Percentiles rank a stretch among this genome's conserved stretches.
Conservation (phyloP, 148 eudicot species). For the Rheum nobile region DNA sequence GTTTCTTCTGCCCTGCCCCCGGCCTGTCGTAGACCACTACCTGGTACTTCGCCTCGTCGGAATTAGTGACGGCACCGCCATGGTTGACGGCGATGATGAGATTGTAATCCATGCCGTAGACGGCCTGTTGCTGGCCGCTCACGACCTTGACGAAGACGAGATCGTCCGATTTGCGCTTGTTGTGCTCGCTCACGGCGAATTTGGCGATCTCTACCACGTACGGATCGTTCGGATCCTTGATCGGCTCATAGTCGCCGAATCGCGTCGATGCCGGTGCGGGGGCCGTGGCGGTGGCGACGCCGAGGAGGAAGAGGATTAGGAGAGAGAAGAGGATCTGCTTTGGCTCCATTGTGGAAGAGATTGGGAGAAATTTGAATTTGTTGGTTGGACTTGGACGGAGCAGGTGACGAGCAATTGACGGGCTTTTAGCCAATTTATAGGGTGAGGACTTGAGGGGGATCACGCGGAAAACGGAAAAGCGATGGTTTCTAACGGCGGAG, state of each 20-base stretch:
- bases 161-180: constrained; percentile 14
- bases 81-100: constrained; percentile 29
- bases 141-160: constrained; percentile 14
- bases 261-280: not conserved
- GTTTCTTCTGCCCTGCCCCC: constrained; percentile 22
- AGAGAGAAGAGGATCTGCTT: not conserved
- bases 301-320: not conserved
- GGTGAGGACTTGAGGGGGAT: not conserved
- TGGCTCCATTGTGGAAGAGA: not conserved
- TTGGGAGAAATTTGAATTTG: not conserved
- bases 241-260: constrained; percentile 18
- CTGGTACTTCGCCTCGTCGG: constrained; percentile 12
- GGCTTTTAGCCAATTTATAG: not conserved
- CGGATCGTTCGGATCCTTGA: too few species aligned
- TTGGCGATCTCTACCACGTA: constrained; percentile 32
- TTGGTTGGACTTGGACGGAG: not conserved
- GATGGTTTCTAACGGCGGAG: not conserved
- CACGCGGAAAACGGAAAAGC: not conserved
- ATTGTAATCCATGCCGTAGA: constrained; percentile 35
- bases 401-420: too few species aligned
- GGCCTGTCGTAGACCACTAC: constrained; percentile 38
- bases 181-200: constrained; percentile 35
- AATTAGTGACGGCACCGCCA: too few species aligned
- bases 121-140: constrained; percentile 36
- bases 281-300: not conserved